Percentiles rank a stretch among this genome's conserved stretches.
phyloP scores from a whole-genome alignment of 129 eudicot genomes.

The sunflower (Helianthus annuus) region HanXRQr2.0-SUNRISE NC_035438.2:42509945-42510444 shows the following conservation, averaged over 20 bases:
- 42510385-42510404: background rate
- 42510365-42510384: background rate
- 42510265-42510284: background rate
- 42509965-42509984: too few relatives aligned
- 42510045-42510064: background rate
- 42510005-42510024: background rate
- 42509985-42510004: too few relatives aligned
- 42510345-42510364: background rate
- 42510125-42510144: conserved; percentile 4
- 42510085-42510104: background rate
- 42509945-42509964: too few relatives aligned
- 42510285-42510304: too few relatives aligned
- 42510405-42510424: background rate
- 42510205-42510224: background rate
- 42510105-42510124: background rate
- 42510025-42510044: background rate
- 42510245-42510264: background rate
- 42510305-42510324: conserved; percentile 4
- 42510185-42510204: background rate
- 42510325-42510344: background rate
- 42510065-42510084: background rate
- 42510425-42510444: background rate
- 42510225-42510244: background rate
- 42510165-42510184: background rate
- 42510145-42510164: background rate